A percentile compares a stretch with the other conserved stretches of the same genome.
Conservation (phyloP, 495 filamentous ascomycete genomes). For the Neurospora hispaniola region DNA sequence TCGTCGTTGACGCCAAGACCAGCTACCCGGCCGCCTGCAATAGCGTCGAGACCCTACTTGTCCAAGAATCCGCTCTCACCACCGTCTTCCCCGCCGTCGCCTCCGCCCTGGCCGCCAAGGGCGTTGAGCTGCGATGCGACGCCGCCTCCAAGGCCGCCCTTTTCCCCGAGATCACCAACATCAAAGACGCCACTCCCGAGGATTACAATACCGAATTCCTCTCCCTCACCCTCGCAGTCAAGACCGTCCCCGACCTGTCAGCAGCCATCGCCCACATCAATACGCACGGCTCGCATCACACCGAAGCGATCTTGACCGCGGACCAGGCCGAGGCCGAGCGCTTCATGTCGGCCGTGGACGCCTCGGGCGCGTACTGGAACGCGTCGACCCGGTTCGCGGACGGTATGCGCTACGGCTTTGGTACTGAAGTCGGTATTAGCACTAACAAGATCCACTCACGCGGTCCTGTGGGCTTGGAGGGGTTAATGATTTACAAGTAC, state of each 20-base stretch:
- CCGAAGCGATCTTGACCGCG: conserved; percentile 77
- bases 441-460: conserved; percentile 97
- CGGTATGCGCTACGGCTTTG: conserved; percentile 94
- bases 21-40: conserved; percentile 98
- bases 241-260: conserved; percentile 56
- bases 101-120: conserved; percentile 56
- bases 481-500: conserved; percentile 96
- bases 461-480: conserved; percentile 88
- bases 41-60: conserved; percentile 75
- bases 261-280: conserved; percentile 85
- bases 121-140: conserved; percentile 83
- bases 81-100: conserved; percentile 65
- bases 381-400: conserved; percentile 90
- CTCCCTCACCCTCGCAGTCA: conserved; percentile 72
- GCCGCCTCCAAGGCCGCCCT: conserved; percentile 42
- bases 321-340: conserved; percentile 51
- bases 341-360: conserved; percentile 80
- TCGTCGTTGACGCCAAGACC: conserved; percentile 85
- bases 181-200: too few relatives aligned
- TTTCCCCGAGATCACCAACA: conserved; percentile 11
- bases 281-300: conserved; percentile 84
- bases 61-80: conserved; percentile 60
- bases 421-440: conserved; percentile 94
- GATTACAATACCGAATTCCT: conserved; percentile 79
- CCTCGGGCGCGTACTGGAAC: conserved; percentile 94